These are phyloP conservation scores for Arctium lappa DNA, from an alignment of 129 eudicot genomes.

Conservation along the genomic window DNA sequence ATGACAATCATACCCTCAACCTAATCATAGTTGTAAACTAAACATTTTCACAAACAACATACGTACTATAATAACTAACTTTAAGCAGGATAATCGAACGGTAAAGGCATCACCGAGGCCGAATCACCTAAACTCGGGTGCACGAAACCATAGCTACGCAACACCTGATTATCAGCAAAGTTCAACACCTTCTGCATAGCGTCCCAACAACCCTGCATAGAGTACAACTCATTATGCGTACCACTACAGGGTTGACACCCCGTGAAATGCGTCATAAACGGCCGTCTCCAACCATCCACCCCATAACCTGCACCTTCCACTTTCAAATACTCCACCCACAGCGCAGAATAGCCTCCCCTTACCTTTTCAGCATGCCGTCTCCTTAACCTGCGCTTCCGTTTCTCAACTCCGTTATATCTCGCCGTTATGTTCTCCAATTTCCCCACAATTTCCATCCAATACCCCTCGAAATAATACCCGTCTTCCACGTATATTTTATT, in stretches of 20 bases:
- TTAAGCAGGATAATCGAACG: conserved; percentile 34
- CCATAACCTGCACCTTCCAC: conserved; percentile 46
- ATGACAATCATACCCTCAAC: not conserved
- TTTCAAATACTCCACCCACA: conserved; percentile 41
- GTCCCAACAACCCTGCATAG: conserved; percentile 37
- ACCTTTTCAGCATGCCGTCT: conserved; percentile 71
- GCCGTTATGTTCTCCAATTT: conserved; percentile 35
- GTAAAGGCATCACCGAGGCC: conserved; percentile 16
- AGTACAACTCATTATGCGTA: conserved; percentile 36
- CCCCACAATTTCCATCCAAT: conserved; percentile 73
- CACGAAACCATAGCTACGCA: conserved; percentile 43
- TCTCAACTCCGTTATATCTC: conserved; percentile 43
- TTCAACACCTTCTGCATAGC: conserved; percentile 59
- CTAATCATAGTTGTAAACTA: not conserved
- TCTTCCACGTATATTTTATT: conserved; percentile 60
- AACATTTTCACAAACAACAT: not conserved
- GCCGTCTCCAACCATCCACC: conserved; percentile 48
- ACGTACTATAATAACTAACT: not conserved
- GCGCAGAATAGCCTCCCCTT: conserved; percentile 37
- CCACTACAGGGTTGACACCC: conserved; percentile 75
- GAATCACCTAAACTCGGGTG: conserved; percentile 31
- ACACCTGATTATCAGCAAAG: conserved; percentile 72
- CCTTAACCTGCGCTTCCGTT: conserved; percentile 42
- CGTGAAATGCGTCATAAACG: conserved; percentile 71
- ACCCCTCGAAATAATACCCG: conserved; percentile 73